Conservation (phyloP, 2,329 filamentous ascomycete genomes). For the Gnomoniopsis sp. region DNA sequence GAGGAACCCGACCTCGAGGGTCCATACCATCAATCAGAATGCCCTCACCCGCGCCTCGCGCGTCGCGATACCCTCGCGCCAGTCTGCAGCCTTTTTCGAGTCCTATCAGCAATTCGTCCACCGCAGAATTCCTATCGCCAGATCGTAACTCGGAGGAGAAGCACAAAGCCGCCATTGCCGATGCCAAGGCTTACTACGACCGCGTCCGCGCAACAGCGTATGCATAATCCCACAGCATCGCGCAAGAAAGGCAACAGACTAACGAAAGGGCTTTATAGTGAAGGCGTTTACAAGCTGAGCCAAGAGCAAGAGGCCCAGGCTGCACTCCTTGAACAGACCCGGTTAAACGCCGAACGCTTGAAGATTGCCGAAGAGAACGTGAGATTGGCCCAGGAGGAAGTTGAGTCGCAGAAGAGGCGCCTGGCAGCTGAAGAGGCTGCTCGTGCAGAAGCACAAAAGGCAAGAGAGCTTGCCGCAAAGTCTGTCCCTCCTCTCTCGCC, state of each 20-base stretch:
- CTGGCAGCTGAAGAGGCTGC: constrained; percentile 13
- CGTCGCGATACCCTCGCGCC: constrained; percentile 16
- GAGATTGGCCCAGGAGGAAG: constrained; percentile 21
- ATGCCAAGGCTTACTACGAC: constrained; percentile 13
- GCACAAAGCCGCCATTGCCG: constrained; percentile 16
- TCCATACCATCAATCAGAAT: not conserved
- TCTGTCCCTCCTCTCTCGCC: constrained; percentile 13
- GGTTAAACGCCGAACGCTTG: constrained; percentile 21
- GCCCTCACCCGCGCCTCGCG: constrained; percentile 16
- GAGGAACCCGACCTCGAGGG: not conserved
- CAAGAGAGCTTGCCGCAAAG: constrained; percentile 12
- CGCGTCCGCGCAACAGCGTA: constrained; percentile 16
- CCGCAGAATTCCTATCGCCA: constrained; percentile 15
- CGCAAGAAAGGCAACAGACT: not conserved
- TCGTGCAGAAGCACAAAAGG: constrained; percentile 5
- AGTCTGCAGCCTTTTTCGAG: constrained; percentile 7
- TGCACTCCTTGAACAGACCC: constrained; percentile 24
- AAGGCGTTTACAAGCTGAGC: constrained; percentile 26
- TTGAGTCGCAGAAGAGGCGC: constrained; percentile 27
- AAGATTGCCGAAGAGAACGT: constrained; percentile 6
- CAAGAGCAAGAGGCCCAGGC: constrained; percentile 25
- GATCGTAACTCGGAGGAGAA: constrained; percentile 16
- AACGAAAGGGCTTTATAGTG: constrained; percentile 18
- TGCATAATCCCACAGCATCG: not conserved
- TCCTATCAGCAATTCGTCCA: constrained; percentile 1